Conservation (phyloP, 257 asterid genomes). For the Cinchona pubescens region DNA sequence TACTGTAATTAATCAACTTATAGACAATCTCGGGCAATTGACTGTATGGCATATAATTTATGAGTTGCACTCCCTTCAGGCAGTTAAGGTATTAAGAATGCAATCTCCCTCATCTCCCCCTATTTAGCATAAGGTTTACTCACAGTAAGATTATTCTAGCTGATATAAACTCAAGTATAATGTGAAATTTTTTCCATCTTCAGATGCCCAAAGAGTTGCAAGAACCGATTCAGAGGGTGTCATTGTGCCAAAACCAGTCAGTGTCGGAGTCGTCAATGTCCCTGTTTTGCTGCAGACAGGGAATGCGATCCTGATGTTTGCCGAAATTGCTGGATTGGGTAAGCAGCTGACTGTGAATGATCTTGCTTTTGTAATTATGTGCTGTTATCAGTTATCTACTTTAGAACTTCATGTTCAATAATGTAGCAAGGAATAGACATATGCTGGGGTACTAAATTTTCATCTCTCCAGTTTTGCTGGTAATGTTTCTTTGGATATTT, state of each 20-base stretch:
- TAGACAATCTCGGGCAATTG: background rate
- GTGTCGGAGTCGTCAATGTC: constrained; percentile 98
- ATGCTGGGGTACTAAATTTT: background rate
- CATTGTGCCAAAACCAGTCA: constrained; percentile 98
- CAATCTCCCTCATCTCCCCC: background rate
- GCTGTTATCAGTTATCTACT: background rate
- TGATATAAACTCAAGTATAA: too few relatives aligned
- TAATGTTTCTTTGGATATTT: background rate
- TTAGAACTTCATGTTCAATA: background rate
- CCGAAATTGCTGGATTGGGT: constrained; percentile 98
- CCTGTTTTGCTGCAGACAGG: constrained; percentile 95
- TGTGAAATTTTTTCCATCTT: constrained; percentile 16
- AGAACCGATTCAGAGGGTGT: constrained; percentile 95
- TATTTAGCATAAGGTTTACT: background rate
- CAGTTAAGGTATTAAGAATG: background rate
- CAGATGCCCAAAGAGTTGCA: constrained; percentile 94
- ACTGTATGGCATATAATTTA: background rate
- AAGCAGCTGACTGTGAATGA: constrained; percentile 13
- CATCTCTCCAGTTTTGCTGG: background rate
- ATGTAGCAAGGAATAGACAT: background rate
- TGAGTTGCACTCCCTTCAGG: background rate
- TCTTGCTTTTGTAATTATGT: background rate
- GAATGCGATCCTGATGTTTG: constrained; percentile 99
- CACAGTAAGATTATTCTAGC: too few relatives aligned
- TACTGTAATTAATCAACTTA: background rate